Percentiles rank a stretch among this genome's conserved stretches.
phyloP scores from a whole-genome alignment of 805 yeast genomes.

The Saturnispora gosingensis region DNA sequence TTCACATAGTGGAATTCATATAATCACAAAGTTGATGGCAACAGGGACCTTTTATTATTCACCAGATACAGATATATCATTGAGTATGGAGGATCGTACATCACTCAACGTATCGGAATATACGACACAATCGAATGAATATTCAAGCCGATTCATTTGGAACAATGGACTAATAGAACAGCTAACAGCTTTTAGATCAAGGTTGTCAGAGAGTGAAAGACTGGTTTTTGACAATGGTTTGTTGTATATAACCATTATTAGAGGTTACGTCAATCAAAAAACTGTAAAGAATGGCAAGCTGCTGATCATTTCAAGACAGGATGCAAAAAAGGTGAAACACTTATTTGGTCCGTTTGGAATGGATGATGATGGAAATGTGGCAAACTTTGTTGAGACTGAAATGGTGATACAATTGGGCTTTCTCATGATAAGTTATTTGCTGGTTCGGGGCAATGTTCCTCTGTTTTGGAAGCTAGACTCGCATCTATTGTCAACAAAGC shows the following conservation, averaged over 20 bases:
- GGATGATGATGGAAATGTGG: slow-evolving; percentile 53
- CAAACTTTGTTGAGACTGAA: slow-evolving; percentile 48
- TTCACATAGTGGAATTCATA: slow-evolving; percentile 10
- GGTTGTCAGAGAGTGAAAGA: slow-evolving; percentile 34
- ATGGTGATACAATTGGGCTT: slow-evolving; percentile 30
- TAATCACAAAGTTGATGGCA: slow-evolving; percentile 33
- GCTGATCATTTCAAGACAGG: slow-evolving; percentile 44
- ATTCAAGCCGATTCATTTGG: slow-evolving; percentile 42
- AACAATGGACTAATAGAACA: slow-evolving; percentile 39
- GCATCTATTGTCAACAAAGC: slow-evolving; percentile 36
- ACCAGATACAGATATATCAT: slow-evolving; percentile 36
- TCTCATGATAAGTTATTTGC: slow-evolving; percentile 34
- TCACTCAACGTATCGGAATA: slow-evolving; percentile 1
- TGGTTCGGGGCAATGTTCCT: slow-evolving; percentile 47
- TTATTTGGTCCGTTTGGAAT: slow-evolving; percentile 50
- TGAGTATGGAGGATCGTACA: slow-evolving; percentile 35
- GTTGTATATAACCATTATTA: slow-evolving; percentile 37
- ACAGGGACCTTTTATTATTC: slow-evolving; percentile 43
- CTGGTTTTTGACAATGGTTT: slow-evolving; percentile 36
- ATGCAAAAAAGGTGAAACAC: slow-evolving; percentile 37
- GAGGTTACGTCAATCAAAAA: slow-evolving; percentile 41
- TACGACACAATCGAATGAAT: slow-evolving; percentile 27
- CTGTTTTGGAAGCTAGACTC: slow-evolving; percentile 44
- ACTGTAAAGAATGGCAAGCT: slow-evolving; percentile 20
- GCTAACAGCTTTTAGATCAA: slow-evolving; percentile 36